Base-by-base conservation (phyloP, 257 asterid species). In the Datura wrightii region DNA sequence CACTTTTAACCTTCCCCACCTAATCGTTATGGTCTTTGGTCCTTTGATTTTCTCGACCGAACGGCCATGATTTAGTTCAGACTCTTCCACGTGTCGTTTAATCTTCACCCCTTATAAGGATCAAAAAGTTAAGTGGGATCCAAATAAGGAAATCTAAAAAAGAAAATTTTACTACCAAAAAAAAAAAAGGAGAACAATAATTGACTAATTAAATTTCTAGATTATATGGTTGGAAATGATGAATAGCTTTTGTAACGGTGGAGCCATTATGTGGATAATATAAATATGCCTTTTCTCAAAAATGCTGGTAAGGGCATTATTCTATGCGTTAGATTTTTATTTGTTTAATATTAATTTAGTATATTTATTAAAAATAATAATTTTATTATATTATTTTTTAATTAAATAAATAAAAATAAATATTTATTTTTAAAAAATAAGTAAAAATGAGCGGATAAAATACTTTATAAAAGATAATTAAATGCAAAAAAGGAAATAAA, bases 41-140 rank as follows among this genome's bases (percentile, higher is more conserved):
- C 91, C 36, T 71, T 53, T n/a, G 90, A 87, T 86, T 78, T 14
- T 36, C 39, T 6, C 10, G 69, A 88, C 90, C 94, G 0, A 44
- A 87, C 86, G 93, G 91, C 80, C 71, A 54, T 74, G 83, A 72
- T 3, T 50, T 50, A 50, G 4, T 31, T 31, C 44, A 11, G 14
- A 5, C 31, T 72, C 79, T 79, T 63, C 88, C 90, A 86, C 87
- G 90, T 91, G 91, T 67, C 82, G 10, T 76, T 72, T 44, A 34
- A 72, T 11, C 41, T 15, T 74, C 3, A 0, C 19, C 62, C 6
- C 10, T 46, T 1, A 31, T 5, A 37, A 37, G 39, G 39, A 71
- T 18, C 36, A 71, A 71, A 42, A 42, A 42, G 55, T 71, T 42
- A 44, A n/a, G 8, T 5, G 36, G 5, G 14, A n/a, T 7, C 48